phyloP scores from a whole-genome alignment of 1,284 basidiomycete species.

The Stygiomarasmius scandens region DNA sequence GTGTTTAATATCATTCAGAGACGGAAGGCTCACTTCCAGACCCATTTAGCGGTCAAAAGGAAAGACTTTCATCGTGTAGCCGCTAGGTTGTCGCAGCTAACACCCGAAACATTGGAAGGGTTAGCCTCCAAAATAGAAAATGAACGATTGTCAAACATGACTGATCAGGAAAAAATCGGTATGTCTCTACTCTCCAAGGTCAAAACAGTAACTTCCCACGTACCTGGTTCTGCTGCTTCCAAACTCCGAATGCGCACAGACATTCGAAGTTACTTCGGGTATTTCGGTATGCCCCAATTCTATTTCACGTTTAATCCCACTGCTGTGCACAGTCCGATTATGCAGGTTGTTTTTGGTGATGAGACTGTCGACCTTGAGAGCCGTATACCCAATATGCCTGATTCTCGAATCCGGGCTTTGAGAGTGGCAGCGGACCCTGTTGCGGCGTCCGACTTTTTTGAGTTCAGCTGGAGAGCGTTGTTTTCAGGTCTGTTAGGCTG shows the following conservation, averaged over 20 bases:
- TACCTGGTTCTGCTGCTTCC: conserved; percentile 31
- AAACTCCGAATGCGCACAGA: conserved; percentile 29
- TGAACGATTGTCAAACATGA: conserved; percentile 6
- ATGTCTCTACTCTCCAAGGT: conserved; percentile 25
- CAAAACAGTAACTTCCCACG: conserved; percentile 25
- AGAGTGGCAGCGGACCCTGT: conserved; percentile 28
- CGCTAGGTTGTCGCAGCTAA: neutral
- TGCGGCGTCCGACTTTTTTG: conserved; percentile 30
- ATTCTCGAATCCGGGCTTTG: conserved; percentile 16
- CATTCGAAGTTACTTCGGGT: conserved; percentile 27
- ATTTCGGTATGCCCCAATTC: conserved; percentile 28
- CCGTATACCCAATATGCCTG: neutral
- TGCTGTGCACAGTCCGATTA: conserved; percentile 30
- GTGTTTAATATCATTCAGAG: conserved; percentile 35
- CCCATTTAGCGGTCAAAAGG: conserved; percentile 23
- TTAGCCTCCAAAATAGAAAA: conserved; percentile 6
- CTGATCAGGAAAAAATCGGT: conserved; percentile 14
- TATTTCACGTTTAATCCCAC: conserved; percentile 36
- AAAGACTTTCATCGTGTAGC: conserved; percentile 18
- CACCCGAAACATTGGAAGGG: conserved; percentile 9
- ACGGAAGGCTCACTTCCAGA: conserved; percentile 23
- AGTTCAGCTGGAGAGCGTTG: conserved; percentile 24
- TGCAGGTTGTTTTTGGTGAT: conserved; percentile 28
- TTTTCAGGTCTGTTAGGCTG: conserved; percentile 22
- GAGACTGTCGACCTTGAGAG: conserved; percentile 20